Conservation (phyloP, 495 filamentous ascomycete species). For the Sphaerosporella brunnea region DNA sequence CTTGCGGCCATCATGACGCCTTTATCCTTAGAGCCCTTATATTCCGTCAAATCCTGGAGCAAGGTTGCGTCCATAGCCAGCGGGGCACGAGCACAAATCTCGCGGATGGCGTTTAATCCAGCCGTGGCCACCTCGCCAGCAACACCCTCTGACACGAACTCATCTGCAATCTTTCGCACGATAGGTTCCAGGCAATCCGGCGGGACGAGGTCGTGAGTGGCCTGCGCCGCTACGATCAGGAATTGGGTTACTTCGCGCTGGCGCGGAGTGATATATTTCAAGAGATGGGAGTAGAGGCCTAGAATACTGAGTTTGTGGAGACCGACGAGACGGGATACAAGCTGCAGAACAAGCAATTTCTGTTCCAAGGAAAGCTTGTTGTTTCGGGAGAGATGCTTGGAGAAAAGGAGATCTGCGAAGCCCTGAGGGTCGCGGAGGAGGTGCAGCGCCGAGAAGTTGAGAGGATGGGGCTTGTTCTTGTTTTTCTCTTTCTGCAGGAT, state of each 20-base stretch:
- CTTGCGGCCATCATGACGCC: slow-evolving; percentile 94
- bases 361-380: slow-evolving; percentile 83
- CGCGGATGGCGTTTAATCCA: slow-evolving; percentile 81
- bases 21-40: slow-evolving; percentile 94
- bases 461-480: slow-evolving; percentile 64
- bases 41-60: slow-evolving; percentile 90
- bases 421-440: slow-evolving; percentile 89
- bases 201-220: slow-evolving; percentile 76
- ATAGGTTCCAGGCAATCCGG: slow-evolving; percentile 86
- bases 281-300: slow-evolving; percentile 69
- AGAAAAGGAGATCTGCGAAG: slow-evolving; percentile 79
- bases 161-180: slow-evolving; percentile 87
- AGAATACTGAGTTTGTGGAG: slow-evolving; percentile 79
- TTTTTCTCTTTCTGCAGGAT: slow-evolving; percentile 66
- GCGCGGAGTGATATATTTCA: slow-evolving; percentile 70
- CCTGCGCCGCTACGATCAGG: slow-evolving; percentile 79
- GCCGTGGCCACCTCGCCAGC: slow-evolving; percentile 81
- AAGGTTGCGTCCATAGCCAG: slow-evolving; percentile 88
- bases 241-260: slow-evolving; percentile 90
- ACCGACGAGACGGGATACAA: slow-evolving; percentile 78
- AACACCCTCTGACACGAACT: slow-evolving; percentile 91
- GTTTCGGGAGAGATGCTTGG: slow-evolving; percentile 70
- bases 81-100: slow-evolving; percentile 81
- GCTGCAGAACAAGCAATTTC: slow-evolving; percentile 70
- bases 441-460: slow-evolving; percentile 98